phyloP scores from a whole-genome alignment of 768 basidiomycete species.

The Leccinum disarticulatum region DNA sequence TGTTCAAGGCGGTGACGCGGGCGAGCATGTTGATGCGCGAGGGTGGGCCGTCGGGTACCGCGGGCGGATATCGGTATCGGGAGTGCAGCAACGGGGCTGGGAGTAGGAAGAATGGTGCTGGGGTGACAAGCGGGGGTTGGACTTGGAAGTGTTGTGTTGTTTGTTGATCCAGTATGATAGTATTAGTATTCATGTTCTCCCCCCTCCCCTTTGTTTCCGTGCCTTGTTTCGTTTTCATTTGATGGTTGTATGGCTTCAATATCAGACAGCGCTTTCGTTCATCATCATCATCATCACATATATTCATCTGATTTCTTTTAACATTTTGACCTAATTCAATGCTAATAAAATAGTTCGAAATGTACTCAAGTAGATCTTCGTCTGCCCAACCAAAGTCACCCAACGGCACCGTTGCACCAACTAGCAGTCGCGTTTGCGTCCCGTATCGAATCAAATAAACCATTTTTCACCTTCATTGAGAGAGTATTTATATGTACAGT shows the following conservation, averaged over 20 bases:
- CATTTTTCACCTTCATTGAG: background rate
- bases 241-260: conserved; percentile 9
- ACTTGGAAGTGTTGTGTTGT: conserved; percentile 73
- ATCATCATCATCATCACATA: too few species aligned
- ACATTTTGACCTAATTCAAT: too few species aligned
- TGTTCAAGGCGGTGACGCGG: conserved; percentile 95
- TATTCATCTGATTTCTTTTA: too few species aligned
- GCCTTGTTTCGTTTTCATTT: background rate
- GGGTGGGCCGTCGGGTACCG: conserved; percentile 58
- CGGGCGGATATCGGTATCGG: conserved; percentile 50
- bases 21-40: conserved; percentile 96
- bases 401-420: too few species aligned
- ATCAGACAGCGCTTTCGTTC: conserved; percentile 11
- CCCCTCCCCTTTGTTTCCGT: too few species aligned
- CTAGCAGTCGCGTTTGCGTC: too few species aligned
- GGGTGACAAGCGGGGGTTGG: conserved; percentile 42
- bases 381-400: too few species aligned
- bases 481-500: background rate
- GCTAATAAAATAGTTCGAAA: too few species aligned
- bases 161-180: too few species aligned
- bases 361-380: too few species aligned
- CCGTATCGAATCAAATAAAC: too few species aligned
- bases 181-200: too few species aligned
- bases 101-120: background rate
- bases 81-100: conserved; percentile 39